Conservation (phyloP, 202 grass and related monocot species). For the Carex sylvatica region DNA sequence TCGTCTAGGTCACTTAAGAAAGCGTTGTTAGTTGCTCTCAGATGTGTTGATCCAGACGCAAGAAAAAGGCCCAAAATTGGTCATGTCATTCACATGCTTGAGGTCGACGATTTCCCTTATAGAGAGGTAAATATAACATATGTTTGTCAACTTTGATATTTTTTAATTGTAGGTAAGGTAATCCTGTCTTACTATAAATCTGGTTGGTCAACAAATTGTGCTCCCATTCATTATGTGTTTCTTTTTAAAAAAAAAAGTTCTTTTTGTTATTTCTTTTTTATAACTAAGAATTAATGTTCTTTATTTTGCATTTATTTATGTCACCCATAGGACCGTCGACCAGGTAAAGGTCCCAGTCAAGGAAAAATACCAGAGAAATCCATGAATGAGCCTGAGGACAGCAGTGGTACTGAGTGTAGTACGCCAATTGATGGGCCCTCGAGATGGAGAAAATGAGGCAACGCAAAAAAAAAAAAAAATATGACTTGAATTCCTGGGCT, state of each 20-base stretch:
- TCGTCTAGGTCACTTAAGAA: slow-evolving; percentile 83
- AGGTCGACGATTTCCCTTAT: slow-evolving; percentile 93
- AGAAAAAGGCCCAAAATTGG: slow-evolving; percentile 93
- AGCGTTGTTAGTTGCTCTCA: slow-evolving; percentile 70
- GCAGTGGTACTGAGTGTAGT: slow-evolving; percentile 46
- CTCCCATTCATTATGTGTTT: background rate
- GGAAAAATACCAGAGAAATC: slow-evolving; percentile 43
- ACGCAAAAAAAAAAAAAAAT: slow-evolving; percentile 11
- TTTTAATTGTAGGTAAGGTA: background rate
- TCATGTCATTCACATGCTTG: slow-evolving; percentile 95
- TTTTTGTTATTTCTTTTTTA: background rate
- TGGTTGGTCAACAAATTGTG: background rate
- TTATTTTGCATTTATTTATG: slow-evolving; percentile 7
- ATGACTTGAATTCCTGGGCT: background rate
- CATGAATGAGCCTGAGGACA: slow-evolving; percentile 40
- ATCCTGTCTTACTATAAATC: background rate
- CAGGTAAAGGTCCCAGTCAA: slow-evolving; percentile 53
- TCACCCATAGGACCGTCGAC: slow-evolving; percentile 50
- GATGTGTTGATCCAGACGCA: slow-evolving; percentile 88
- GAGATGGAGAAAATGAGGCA: slow-evolving; percentile 50
- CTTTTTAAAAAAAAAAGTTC: background rate
- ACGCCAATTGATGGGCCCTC: slow-evolving; percentile 37
- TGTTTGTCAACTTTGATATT: slow-evolving; percentile 1
- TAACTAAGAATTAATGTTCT: background rate
- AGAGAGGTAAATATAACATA: slow-evolving; percentile 67